Conservation (phyloP, 257 asterid genomes). For the Forsythia suspensa region DNA sequence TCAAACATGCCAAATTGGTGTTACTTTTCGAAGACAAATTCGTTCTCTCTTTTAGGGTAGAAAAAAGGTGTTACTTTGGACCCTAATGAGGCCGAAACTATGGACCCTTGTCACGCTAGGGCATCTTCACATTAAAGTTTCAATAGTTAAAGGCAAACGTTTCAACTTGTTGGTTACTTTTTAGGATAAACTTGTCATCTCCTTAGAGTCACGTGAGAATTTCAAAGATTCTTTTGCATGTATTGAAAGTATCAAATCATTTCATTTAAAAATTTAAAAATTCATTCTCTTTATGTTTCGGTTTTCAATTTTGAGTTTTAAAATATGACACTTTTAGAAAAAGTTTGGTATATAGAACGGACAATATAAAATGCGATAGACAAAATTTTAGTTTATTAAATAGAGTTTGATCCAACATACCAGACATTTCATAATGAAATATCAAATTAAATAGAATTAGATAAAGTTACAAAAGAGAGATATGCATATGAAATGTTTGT, state of each 20-base stretch:
- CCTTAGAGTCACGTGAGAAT: neutral
- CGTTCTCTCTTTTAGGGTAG: neutral
- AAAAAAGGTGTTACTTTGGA: neutral
- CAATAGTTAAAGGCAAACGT: neutral
- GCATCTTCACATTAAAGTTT: neutral
- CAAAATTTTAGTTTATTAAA: no score
- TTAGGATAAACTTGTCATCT: neutral
- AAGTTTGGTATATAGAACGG: no score
- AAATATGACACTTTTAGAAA: no score
- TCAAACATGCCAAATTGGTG: no score
- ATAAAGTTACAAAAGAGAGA: neutral
- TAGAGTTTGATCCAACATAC: no score
- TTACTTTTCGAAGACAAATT: neutral
- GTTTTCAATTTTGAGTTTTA: no score
- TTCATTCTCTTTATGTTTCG: no score
- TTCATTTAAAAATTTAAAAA: no score
- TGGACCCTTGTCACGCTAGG: neutral
- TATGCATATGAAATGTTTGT: neutral
- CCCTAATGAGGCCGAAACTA: neutral
- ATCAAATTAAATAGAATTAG: neutral
- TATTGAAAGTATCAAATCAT: no score
- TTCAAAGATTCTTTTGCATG: neutral
- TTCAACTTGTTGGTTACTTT: neutral
- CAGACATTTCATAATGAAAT: no score
- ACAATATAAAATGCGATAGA: no score